Conservation (phyloP, 2,329 filamentous ascomycete species). For the Pseudogymnoascus destructans region DNA sequence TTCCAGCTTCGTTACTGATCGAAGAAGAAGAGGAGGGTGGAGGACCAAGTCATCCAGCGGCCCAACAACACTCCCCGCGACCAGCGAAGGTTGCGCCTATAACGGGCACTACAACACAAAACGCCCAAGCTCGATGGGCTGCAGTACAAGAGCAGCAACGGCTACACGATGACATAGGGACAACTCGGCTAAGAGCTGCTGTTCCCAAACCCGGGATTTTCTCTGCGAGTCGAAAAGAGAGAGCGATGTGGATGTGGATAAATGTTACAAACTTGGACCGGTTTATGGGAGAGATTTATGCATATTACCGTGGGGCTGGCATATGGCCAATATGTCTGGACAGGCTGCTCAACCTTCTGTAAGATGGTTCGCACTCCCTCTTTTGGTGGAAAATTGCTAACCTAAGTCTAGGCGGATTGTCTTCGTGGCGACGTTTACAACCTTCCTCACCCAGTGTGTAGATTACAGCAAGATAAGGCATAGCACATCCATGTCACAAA, state of each 20-base stretch:
- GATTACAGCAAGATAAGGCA: constrained; percentile 47
- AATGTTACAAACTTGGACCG: constrained; percentile 59
- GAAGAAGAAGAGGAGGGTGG: constrained; percentile 30
- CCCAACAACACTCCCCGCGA: constrained; percentile 12
- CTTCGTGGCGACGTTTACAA: constrained; percentile 55
- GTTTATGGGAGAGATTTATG: constrained; percentile 56
- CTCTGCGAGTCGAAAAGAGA: constrained; percentile 45
- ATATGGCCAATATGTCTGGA: constrained; percentile 55
- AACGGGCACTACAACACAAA: constrained; percentile 14
- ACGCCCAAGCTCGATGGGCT: constrained; percentile 40
- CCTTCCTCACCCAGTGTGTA: constrained; percentile 56
- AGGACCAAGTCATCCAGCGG: constrained; percentile 15
- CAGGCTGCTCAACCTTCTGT: constrained; percentile 43
- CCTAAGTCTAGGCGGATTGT: constrained; percentile 39
- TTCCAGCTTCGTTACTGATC: constrained; percentile 49
- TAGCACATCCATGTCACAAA: constrained; percentile 35
- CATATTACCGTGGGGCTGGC: constrained; percentile 53
- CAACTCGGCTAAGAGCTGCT: constrained; percentile 20
- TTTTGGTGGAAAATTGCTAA: constrained; percentile 6
- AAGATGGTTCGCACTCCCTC: constrained; percentile 22
- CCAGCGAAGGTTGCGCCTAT: constrained; percentile 8
- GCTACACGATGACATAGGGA: constrained; percentile 30
- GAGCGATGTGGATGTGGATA: constrained; percentile 60
- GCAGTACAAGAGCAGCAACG: constrained; percentile 38
- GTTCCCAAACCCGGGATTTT: constrained; percentile 36